These are phyloP conservation scores for Simmondsia chinensis DNA, from an alignment of 148 eudicot genomes.

Conservation along the genomic window DNA sequence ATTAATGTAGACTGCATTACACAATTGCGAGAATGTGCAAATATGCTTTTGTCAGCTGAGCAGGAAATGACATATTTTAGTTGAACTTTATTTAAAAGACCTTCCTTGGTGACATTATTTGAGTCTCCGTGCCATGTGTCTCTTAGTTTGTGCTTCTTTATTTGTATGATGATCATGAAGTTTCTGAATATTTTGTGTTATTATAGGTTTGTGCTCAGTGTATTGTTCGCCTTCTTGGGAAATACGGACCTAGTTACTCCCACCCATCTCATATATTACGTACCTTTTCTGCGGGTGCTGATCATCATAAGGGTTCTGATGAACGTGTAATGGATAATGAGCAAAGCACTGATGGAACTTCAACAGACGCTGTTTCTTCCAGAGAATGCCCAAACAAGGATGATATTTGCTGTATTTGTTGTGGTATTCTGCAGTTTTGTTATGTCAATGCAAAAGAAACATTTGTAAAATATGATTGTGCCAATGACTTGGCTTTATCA, in stretches of 20 bases:
- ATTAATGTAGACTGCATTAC: no score
- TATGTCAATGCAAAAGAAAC: constrained; percentile 33
- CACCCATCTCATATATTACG: constrained; percentile 17
- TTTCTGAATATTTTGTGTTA: neutral
- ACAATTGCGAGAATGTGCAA: no score
- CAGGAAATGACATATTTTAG: no score
- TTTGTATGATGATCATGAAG: no score
- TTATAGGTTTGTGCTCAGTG: constrained; percentile 67
- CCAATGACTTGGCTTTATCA: constrained; percentile 45
- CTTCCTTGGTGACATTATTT: no score
- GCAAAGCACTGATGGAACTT: constrained; percentile 10
- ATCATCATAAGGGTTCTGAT: constrained; percentile 12
- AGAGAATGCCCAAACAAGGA: constrained; percentile 13
- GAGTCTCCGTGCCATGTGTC: no score
- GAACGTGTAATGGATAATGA: constrained; percentile 9
- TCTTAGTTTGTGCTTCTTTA: no score
- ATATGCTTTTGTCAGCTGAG: no score
- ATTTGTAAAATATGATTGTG: constrained; percentile 30
- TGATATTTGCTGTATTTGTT: constrained; percentile 50
- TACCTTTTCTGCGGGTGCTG: constrained; percentile 13
- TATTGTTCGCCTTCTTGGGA: constrained; percentile 56
- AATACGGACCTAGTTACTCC: constrained; percentile 32
- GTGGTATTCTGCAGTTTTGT: constrained; percentile 70
- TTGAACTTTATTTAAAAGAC: no score
- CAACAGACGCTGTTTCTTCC: constrained; percentile 2